Evolutionary conservation across 2,329 filamentous ascomycete genomes (phyloP), one percentile per base, ranked within the genome.

Genomic region (Pleurostoma richardsiae): DNA sequence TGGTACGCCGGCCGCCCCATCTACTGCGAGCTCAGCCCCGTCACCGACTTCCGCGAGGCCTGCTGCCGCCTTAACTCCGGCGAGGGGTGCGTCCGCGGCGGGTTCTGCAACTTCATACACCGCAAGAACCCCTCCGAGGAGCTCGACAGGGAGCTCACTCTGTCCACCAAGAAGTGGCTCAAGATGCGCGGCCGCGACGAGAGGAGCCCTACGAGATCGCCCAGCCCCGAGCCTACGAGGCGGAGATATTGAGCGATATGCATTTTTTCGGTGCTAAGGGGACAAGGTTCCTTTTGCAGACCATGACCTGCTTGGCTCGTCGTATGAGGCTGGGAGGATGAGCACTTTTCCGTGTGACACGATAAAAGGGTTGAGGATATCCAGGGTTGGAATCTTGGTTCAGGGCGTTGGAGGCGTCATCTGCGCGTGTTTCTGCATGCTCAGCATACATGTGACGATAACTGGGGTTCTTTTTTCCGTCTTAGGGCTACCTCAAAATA

Each of bases 61-160:
- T 99, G 94, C 68, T 99, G 94, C 71, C 82, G 94, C 46, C 77
- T 97, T 29, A 99, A 99, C 63, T 88, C 82, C 38, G 94, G 94
- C 52, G 94, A 97, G 69, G 94, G 94, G 40, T 99, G 94, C 69
- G 90, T 96, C 40, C 80, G 94, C 54, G 94, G 91, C 52, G 94
- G 94, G 30, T 97, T 97, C 75, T 99, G 94, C 79, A 99, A 99
- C 69, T 99, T 99, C 68, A 99, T 99, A 55, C 94, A 99, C 67
- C 82, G 94, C 62, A 99, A 99, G 76, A 94, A 97, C 65, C 94
- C 94, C 4, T 82, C 80, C 56, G 76, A 89, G 8, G 92, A 97
- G 71, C 74, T 99, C 58, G 94, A 99, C 52, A 75, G 86, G 53
- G 94, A 99, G 57, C 68, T 99, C 57, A 83, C 87, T 53, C 77